Conservation (phyloP, 345 rosid genomes). For the Geranium brycei region DNA sequence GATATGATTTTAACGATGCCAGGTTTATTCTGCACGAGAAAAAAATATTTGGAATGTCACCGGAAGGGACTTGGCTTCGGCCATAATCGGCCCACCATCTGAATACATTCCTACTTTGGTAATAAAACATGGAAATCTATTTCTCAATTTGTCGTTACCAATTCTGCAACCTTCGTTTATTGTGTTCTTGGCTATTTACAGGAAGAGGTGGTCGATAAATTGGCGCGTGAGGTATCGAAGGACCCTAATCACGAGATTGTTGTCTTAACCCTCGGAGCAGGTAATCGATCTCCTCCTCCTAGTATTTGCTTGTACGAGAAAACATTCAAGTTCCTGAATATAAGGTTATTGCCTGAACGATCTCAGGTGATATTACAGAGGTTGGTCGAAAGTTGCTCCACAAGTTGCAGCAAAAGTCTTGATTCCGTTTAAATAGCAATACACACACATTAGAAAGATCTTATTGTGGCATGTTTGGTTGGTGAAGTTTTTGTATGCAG, state of each 20-base stretch:
- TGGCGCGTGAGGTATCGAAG: slow-evolving; percentile 10
- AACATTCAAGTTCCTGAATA: neutral
- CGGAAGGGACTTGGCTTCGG: slow-evolving; percentile 23
- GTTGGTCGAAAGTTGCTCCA: slow-evolving; percentile 14
- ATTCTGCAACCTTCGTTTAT: neutral
- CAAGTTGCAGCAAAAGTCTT: slow-evolving; percentile 8
- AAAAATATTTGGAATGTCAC: slow-evolving; percentile 13
- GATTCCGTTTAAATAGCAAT: neutral
- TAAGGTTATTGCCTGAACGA: neutral
- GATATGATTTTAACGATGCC: slow-evolving; percentile 1
- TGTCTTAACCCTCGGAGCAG: slow-evolving; percentile 17
- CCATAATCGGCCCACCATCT: slow-evolving; percentile 13
- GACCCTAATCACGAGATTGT: slow-evolving; percentile 13
- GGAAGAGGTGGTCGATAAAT: slow-evolving; percentile 17
- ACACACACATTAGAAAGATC: too few species aligned
- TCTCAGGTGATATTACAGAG: slow-evolving; percentile 12
- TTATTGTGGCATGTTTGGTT: too few species aligned
- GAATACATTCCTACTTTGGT: slow-evolving; percentile 23
- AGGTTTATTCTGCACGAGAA: slow-evolving; percentile 28
- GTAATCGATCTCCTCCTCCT: neutral
- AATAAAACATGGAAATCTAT: neutral
- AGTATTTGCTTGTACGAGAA: neutral
- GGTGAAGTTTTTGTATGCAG: too few species aligned
- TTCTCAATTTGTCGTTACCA: too few species aligned
- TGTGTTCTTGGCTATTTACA: neutral